phyloP scores from a whole-genome alignment of 2,329 filamentous ascomycete genomes.

The Colletotrichum filicis region DNA sequence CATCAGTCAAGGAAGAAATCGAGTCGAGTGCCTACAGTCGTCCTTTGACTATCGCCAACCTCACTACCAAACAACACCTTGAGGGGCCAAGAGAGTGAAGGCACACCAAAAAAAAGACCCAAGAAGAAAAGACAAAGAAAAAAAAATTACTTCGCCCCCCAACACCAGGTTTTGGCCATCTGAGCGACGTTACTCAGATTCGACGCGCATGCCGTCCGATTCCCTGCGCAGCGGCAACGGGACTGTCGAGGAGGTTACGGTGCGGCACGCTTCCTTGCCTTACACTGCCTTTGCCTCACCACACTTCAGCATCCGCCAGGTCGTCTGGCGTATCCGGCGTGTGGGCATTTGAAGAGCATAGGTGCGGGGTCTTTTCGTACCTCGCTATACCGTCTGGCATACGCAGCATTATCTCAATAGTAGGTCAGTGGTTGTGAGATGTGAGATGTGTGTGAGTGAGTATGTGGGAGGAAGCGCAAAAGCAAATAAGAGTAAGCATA shows the following conservation, averaged over 20 bases:
- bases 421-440: neutral
- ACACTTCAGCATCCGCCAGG: constrained; percentile 15
- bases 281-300: constrained; percentile 1
- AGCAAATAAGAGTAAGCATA: neutral
- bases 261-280: constrained; percentile 6
- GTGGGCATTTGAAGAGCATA: neutral
- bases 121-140: neutral
- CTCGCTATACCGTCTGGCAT: neutral
- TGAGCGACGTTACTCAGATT: neutral
- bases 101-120: neutral
- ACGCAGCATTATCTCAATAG: neutral
- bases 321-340: constrained; percentile 8
- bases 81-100: neutral
- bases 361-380: neutral
- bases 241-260: constrained; percentile 2
- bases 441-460: neutral
- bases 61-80: neutral
- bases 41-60: neutral
- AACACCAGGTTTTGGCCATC: neutral
- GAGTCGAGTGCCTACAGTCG: neutral
- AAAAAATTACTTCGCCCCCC: too few species aligned
- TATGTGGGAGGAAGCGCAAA: neutral
- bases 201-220: too few species aligned
- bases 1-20: neutral
- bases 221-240: neutral